Evolutionary conservation across 1,284 basidiomycete species (phyloP), one percentile per base, ranked within the genome.

Genomic region (Cryptococcus sp.): DNA sequence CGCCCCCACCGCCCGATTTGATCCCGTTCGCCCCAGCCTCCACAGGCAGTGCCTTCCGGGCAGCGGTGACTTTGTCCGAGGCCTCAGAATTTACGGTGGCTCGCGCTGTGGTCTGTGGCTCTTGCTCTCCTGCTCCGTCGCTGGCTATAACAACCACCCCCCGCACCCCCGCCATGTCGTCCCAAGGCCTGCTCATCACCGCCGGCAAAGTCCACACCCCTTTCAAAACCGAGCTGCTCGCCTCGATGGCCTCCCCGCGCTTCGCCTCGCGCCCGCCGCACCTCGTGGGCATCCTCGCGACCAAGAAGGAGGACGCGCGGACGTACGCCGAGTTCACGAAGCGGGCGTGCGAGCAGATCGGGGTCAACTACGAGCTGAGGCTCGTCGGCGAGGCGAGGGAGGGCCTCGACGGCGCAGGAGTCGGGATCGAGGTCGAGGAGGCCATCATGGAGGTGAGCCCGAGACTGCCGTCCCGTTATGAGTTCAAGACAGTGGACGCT

Each of bases 261-360:
- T 76, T 77, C 57, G 57, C 59, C 13, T 57, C 58, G 16, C 62
- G 66, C 42, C 59, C 72, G 2, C 90, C 92, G 5, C 90, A 87
- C 70, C 82, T 98, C 23, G 87, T 98, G 54, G 95, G 94, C 9
- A 96, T 98, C 66, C 82, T 98, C 24, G 88, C 91, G 1, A 96
- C 92, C 1, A 84, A 86, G 0, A 87, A 87, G 47, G 85, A 86
- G 3, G 93, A 95, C 1, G 95, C 92, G 70, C 86, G 84, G 69
- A 87, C 84, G 62, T 98, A 98, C 71, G 90, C 95, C 16, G 88
- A 94, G 64, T 98, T 96, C 77, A 98, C 95, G 43, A 83, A 83
- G 75, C 92, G 87, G 70, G 91, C 94, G 60, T 98, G 94, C 76
- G 84, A 89, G 55, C 86, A 85, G 43, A 83, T 97, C 39, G 93